These are phyloP conservation scores for Grigorovia humatica DNA, from an alignment of 805 yeast species.

Conservation along the genomic window DNA sequence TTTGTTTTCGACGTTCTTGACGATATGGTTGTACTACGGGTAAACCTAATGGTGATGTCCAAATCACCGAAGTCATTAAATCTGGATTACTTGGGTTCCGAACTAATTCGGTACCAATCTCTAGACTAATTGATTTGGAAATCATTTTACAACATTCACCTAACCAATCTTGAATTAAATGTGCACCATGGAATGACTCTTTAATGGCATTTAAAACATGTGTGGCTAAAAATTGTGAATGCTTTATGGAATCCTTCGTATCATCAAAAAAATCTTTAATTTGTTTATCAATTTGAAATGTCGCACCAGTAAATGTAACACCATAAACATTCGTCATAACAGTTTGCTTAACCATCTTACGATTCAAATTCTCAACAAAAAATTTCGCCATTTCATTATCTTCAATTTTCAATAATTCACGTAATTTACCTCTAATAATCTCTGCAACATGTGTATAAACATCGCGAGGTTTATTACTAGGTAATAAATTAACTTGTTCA, in stretches of 20 bases:
- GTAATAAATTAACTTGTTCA: constrained; percentile 61
- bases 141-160: constrained; percentile 77
- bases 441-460: constrained; percentile 64
- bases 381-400: constrained; percentile 43
- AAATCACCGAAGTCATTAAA: constrained; percentile 78
- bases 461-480: constrained; percentile 66
- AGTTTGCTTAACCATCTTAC: constrained; percentile 92
- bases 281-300: constrained; percentile 76
- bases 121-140: constrained; percentile 64
- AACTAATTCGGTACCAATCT: constrained; percentile 38
- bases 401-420: constrained; percentile 37
- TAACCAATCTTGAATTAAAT: constrained; percentile 92
- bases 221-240: constrained; percentile 57
- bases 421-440: constrained; percentile 46
- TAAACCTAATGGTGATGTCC: constrained; percentile 94
- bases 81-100: constrained; percentile 43
- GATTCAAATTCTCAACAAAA: constrained; percentile 52
- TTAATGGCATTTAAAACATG: constrained; percentile 78
- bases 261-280: constrained; percentile 49
- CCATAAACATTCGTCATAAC: constrained; percentile 98
- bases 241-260: constrained; percentile 35
- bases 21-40: constrained; percentile 98
- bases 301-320: constrained; percentile 89
- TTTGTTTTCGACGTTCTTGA: constrained; percentile 48
- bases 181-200: constrained; percentile 84